Base-by-base conservation (phyloP, 805 yeast species). In the Candida broadrunensis region DNA sequence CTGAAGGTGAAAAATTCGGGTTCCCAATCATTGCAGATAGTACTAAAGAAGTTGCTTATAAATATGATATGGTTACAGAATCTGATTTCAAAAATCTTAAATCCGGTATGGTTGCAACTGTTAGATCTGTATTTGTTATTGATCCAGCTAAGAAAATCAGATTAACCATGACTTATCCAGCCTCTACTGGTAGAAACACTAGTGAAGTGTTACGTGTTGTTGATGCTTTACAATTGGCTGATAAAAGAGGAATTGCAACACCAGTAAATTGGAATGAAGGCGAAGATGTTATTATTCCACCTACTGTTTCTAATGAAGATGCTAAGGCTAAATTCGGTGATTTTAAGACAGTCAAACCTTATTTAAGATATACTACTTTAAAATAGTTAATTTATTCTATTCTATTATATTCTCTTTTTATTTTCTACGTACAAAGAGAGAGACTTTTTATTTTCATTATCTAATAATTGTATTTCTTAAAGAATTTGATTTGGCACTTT, bases 221-320 rank as follows among this genome's bases (percentile, higher is more conserved):
- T 49, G 88, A 83, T 60, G 80, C 88, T 17, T 71, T 83, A 54
- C 88, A 83, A 61, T 70, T 75, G 43, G 75, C 82, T 45, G 88
- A 82, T 55, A 65, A 70, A 52, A 63, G 76, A 64, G 77, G 81
- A 47, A 64, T 82, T 45, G 81, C 83, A 40, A 83, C 88, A 20
- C 88, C 89, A 41, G 76, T 78, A 42, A 78, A 83, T 68, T 83
- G 88, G 89, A 75, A 77, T 47, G 79, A 77, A 32, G 88, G 88
- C 46, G 80, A 81, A 46, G 88, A 83, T 61, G 88, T 83, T 35
- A 81, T 83, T 49, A 80, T 83, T 45, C 86, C 83, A 39, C 87
- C 88, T 38, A 67, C 77, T 27, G 80, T 81, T 24, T 66, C 78
- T 14, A 77, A 81, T 53, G 79, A 72, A 25, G 80, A 72, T 48